Base-by-base conservation (phyloP, 108 stramenopile genomes). In the Nannochloropsis granulata region DNA sequence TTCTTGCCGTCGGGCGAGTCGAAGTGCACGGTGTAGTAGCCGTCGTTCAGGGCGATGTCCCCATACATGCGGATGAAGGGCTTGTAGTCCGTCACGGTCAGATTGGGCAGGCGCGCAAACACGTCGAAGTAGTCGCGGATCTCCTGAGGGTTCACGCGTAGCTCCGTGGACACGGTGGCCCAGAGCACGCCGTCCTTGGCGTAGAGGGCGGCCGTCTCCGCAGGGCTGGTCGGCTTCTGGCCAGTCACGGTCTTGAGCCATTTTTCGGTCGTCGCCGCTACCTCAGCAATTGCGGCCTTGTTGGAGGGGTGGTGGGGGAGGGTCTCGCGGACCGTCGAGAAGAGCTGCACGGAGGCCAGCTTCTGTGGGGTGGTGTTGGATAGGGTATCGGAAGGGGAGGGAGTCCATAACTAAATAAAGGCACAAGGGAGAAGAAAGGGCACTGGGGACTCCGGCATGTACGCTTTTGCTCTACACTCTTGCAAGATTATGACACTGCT, bases 141-240 rank as follows among this genome's bases (percentile, higher is more conserved):
- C 79, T 84, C 78, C 23, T 84, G 11, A 5, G 84, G 84, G 13
- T 78, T 84, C 79, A 43, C 84, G 78, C 84, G 84, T 19, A 84
- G 78, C 79, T 84, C 84, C 84, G 78, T 79, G 23, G 84, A 84
- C 3, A 84, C 84, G 21, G 84, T 84, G 25, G 78, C 84, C 84
- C 84, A 84, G 13, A 84, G 84, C 0, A 78, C 44, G 0, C 43
- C 84, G 43, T 84, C 84, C 13, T 26, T 26, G 24, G 84, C 71
- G 13, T 84, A 84, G 78, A 84, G 84, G n/a, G 79, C 84, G 44
- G 84, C 84, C 44, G 84, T 84, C 24, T 44, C 78, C 43, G 78
- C 79, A 43, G 84, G 84, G 44, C 78, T 79, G 24, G 78, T 78
- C 44, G 78, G 78, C 43, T 78, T 84, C 16, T 78, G 78, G 12